phyloP scores from a whole-genome alignment of 192 early-diverging fungal genomes.

The Jimgerdemannia lactiflua region DNA sequence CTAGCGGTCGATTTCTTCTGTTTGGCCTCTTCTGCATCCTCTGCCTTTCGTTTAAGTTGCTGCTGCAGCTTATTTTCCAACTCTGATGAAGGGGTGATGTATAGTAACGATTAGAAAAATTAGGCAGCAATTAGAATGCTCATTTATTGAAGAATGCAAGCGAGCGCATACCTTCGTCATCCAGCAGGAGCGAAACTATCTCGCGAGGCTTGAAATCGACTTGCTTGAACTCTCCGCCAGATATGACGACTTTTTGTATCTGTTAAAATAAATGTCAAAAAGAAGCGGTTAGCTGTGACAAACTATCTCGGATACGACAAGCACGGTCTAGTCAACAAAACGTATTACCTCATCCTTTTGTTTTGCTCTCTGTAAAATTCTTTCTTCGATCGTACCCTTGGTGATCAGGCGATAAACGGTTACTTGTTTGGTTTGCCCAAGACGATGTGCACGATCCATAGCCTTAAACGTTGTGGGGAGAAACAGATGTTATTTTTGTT shows the following conservation, averaged over 20 bases:
- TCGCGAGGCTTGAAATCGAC: slow-evolving; percentile 89
- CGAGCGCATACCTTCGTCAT: slow-evolving; percentile 53
- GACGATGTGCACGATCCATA: slow-evolving; percentile 85
- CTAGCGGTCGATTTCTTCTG: slow-evolving; percentile 11
- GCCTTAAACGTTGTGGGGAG: slow-evolving; percentile 33
- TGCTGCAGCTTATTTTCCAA: slow-evolving; percentile 51
- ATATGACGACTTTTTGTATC: slow-evolving; percentile 84
- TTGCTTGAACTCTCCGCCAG: slow-evolving; percentile 82
- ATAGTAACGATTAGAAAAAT: not conserved
- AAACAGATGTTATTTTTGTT: too few species aligned
- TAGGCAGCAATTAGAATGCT: not conserved
- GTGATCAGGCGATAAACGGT: slow-evolving; percentile 85
- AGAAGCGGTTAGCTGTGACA: slow-evolving; percentile 4
- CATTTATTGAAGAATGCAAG: not conserved
- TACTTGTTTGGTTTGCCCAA: slow-evolving; percentile 84
- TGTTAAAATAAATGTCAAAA: not conserved
- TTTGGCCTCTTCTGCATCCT: slow-evolving; percentile 46
- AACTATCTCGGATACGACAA: not conserved
- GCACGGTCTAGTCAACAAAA: not conserved
- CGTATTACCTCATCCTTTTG: slow-evolving; percentile 77
- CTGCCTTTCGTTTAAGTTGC: slow-evolving; percentile 52
- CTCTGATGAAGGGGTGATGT: slow-evolving; percentile 18
- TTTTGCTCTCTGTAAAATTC: slow-evolving; percentile 73
- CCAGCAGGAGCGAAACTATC: slow-evolving; percentile 81
- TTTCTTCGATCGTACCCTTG: slow-evolving; percentile 78